phyloP scores from a whole-genome alignment of 768 basidiomycete species.

The Cystoderma amianthinum region DNA sequence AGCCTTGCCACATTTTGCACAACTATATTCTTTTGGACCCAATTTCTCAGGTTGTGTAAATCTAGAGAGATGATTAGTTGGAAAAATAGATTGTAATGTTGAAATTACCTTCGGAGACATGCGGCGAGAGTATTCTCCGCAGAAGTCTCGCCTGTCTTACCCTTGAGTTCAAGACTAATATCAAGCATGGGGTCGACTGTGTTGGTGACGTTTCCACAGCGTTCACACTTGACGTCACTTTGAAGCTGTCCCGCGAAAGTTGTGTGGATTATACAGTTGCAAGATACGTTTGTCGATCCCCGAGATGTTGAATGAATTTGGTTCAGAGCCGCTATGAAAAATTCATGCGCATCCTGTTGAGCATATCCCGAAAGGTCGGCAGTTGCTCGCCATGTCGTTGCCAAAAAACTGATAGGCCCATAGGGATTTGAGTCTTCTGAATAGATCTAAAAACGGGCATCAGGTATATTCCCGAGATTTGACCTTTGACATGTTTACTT shows the following conservation, averaged over 20 bases:
- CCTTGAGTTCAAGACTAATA: conserved; percentile 76
- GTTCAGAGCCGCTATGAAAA: conserved; percentile 78
- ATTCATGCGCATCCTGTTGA: conserved; percentile 93
- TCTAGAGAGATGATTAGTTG: conserved; percentile 28
- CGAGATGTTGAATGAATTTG: conserved; percentile 79
- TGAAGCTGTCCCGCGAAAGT: conserved; percentile 85
- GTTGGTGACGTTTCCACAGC: conserved; percentile 71
- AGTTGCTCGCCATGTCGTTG: conserved; percentile 77
- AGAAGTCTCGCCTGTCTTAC: conserved; percentile 34
- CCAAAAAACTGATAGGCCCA: conserved; percentile 78
- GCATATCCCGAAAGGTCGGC: conserved; percentile 85
- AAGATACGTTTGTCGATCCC: conserved; percentile 68
- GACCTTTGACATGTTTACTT: conserved; percentile 32
- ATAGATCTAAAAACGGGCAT: conserved; percentile 33
- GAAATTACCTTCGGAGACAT: conserved; percentile 61
- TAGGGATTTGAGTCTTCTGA: conserved; percentile 54
- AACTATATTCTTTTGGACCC: conserved; percentile 76
- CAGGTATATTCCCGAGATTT: not conserved
- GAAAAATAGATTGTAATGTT: conserved; percentile 7
- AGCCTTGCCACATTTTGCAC: conserved; percentile 71
- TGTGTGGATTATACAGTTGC: conserved; percentile 87
- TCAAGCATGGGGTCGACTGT: conserved; percentile 90
- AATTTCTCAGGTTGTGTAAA: conserved; percentile 85
- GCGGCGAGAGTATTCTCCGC: conserved; percentile 65
- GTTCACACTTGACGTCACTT: conserved; percentile 84